Evolutionary conservation across 1,284 basidiomycete species (phyloP), one percentile per base, ranked within the genome.

Genomic region (Cutaneotrichosporon cavernicola): DNA sequence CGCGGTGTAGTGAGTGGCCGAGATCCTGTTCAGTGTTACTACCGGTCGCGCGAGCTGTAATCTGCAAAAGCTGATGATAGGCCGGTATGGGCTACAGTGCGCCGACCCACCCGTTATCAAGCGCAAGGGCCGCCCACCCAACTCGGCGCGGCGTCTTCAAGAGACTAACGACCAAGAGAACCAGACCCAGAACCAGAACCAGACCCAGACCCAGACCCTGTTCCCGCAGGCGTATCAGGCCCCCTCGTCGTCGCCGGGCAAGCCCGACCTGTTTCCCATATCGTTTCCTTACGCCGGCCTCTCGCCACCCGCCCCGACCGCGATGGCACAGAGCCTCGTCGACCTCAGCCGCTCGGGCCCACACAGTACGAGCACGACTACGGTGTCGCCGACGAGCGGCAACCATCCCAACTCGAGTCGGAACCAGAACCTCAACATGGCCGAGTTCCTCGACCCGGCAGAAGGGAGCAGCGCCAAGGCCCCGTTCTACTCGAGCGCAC

Each of bases 381-480:
- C 43, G 5, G 57, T 58, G 16, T 58, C 57, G 18, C 57, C 57
- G 8, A 58, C 43, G 18, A 40, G 36, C 9, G 55, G 55, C 22
- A 60, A 40, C 50, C 31, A 51, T 14, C 8, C 31, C 8, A 18
- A 21, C n/a, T 30, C 46, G 18, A 60, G 51, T 5, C 46, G 46
- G 0, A 63, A 65, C 55, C 61, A 65, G 18, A 68, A 69, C 57
- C 60, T 72, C 43, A 68, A 68, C 62, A 61, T 72, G 58, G 69
- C 71, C 11, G 71, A 71, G 58, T 69, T 70, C 53, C 63, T 72
- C 6, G 71, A 72, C 67, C 71, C 71, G 1, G 60, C 58, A 0
- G 71, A 72, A 56, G 50, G 60, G 5, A 61, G 62, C 21, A 46
- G 58, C 1, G 62, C 67, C 10, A 63, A 63, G 34, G 65, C 63